Evolutionary conservation across 129 eudicot species (phyloP).

Genomic region (Saposhnikovia divaricata): DNA sequence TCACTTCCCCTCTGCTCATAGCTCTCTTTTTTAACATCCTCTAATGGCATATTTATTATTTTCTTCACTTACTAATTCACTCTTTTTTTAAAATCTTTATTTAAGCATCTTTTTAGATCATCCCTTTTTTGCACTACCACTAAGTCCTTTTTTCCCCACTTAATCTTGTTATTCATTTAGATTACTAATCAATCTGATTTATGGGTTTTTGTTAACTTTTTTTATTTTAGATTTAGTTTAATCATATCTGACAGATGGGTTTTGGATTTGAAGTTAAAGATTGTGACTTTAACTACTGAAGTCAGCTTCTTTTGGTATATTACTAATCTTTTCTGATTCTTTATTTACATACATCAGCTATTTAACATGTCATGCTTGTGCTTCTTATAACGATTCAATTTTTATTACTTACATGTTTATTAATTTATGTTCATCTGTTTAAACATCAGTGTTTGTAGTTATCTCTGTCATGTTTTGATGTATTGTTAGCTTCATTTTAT

Average conservation of each 20-base stretch:
- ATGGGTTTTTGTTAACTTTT: conserved; percentile 23
- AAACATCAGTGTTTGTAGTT: conserved; percentile 3
- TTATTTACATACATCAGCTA: background rate
- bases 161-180: conserved; percentile 4
- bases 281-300: conserved; percentile 21
- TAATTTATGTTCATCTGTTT: background rate
- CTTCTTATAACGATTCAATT: conserved; percentile 15
- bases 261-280: conserved; percentile 39
- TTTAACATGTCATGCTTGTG: conserved; percentile 4
- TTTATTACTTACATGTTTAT: conserved; percentile 1
- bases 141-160: background rate
- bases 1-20: background rate
- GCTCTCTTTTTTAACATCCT: background rate
- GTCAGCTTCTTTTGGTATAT: conserved; percentile 51
- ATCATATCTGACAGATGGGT: conserved; percentile 26
- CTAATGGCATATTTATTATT: background rate
- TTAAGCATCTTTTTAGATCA: background rate
- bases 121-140: background rate
- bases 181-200: conserved; percentile 15
- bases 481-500: background rate
- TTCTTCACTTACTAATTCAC: background rate
- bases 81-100: background rate
- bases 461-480: background rate
- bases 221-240: conserved; percentile 4
- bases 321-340: background rate